Evolutionary conservation across 345 rosid genomes (phyloP).

Genomic region (Hibiscus mutabilis): DNA sequence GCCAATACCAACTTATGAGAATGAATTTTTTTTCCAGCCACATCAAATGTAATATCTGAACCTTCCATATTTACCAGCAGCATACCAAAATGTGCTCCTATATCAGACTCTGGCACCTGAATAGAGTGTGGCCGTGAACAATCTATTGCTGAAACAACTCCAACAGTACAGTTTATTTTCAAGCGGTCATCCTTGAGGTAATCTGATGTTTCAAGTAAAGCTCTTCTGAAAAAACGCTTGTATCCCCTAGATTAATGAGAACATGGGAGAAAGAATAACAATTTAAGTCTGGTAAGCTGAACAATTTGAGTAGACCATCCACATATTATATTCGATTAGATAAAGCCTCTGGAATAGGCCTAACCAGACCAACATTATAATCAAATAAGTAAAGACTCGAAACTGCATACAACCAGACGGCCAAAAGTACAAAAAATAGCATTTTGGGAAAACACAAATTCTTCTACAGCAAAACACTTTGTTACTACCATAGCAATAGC

Average conservation of each 20-base stretch:
- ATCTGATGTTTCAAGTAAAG: constrained; percentile 59
- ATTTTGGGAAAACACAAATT: not conserved
- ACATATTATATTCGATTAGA: not conserved
- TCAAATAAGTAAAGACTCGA: not conserved
- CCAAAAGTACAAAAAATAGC: not conserved
- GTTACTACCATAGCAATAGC: not conserved
- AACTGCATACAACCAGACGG: not conserved
- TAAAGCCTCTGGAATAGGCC: not conserved
- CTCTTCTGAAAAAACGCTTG: constrained; percentile 63
- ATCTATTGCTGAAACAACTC: constrained; percentile 50
- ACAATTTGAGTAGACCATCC: not conserved
- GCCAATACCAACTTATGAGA: constrained; percentile 68
- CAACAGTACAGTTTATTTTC: constrained; percentile 62
- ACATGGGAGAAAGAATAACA: not conserved
- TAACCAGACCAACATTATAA: not conserved
- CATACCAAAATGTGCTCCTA: constrained; percentile 51
- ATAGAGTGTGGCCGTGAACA: constrained; percentile 38
- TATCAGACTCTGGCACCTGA: constrained; percentile 53
- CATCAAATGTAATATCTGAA: constrained; percentile 51
- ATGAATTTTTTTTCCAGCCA: constrained; percentile 47
- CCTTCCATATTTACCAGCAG: constrained; percentile 53
- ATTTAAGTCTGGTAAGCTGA: not conserved
- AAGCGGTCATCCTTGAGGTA: constrained; percentile 61
- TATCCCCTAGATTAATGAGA: constrained; percentile 44
- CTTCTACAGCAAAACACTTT: not conserved